Base-by-base conservation (phyloP, 2,329 filamentous ascomycete species). In the Achaetomium macrosporum region DNA sequence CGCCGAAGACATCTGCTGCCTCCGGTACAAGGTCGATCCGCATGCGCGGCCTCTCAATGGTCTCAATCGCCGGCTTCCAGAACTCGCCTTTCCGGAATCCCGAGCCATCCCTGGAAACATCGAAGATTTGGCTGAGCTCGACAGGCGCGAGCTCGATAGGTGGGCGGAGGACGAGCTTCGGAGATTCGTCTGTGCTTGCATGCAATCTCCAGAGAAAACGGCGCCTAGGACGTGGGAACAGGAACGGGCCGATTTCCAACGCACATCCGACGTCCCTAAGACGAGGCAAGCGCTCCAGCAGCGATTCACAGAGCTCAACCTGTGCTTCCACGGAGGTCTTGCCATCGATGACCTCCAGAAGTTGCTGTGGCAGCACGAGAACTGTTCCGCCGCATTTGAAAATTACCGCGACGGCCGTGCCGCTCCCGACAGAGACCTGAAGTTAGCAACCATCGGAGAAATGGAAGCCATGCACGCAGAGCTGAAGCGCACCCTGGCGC, bases 361-460 rank as follows among this genome's bases (percentile, higher is more conserved):
- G 20, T 10, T 40, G 17, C 42, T 58, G 1, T 54, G 54, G 54
- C 30, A 37, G n/a, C 54, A 57, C 41, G 25, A 50, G 15, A 12
- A 39, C 3, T 48, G 50, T 3, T 31, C 43, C 6, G 36, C 25
- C 13, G 42, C 15, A 7, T 42, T 36, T 8, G 50, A 48, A 0
- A n/a, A 29, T 2, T 61, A 54, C 36, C 51, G 53, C 16, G 57
- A 61, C 31, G 57, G 56, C 41, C 52, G 54, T 12, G 50, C 51
- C 11, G 33, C 52, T 10, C 47, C 53, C 10, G 36, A 50, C 44
- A 19, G 29, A 19, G n/a, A 53, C 31, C 43, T 59, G 1, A 19
- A 49, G 15, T 4, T 1, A 6, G 53, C 53, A 9, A 53, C 20
- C 6, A 29, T n/a, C 11, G 42, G 41, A 5, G 40, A 54, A n/a